These are phyloP conservation scores for Chondrus crispus DNA, from an alignment of 23 red algal genomes.

Conservation along the genomic window DNA sequence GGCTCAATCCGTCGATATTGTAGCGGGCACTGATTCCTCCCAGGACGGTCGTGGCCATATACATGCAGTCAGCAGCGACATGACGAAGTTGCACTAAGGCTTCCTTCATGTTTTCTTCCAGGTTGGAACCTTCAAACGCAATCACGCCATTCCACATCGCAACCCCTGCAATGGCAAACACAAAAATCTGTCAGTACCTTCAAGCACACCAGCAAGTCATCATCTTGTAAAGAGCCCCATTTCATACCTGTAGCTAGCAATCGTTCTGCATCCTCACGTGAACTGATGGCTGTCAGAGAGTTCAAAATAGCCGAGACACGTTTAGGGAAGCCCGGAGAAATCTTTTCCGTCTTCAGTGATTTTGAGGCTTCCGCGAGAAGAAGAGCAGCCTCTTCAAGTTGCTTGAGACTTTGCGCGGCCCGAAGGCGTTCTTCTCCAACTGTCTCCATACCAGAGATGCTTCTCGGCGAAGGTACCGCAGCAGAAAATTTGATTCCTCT, in stretches of 20 bases:
- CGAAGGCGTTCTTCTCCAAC: not conserved
- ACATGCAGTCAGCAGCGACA: constrained; percentile 65
- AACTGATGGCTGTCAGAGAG: constrained; percentile 32
- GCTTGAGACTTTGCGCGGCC: not conserved
- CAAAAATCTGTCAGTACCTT: not conserved
- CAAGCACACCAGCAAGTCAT: not conserved
- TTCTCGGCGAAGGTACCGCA: too few species aligned
- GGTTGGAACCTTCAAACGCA: constrained; percentile 6
- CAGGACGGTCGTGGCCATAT: constrained; percentile 42
- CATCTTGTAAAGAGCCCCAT: not conserved
- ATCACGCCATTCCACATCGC: constrained; percentile 70
- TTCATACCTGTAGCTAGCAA: constrained; percentile 62
- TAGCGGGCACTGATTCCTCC: constrained; percentile 69
- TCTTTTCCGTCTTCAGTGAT: not conserved
- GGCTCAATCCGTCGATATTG: constrained; percentile 62
- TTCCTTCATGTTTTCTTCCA: constrained; percentile 24
- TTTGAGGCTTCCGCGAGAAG: constrained; percentile 23
- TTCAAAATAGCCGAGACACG: constrained; percentile 41
- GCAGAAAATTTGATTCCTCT: too few species aligned
- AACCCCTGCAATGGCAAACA: constrained; percentile 34
- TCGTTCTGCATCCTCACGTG: constrained; percentile 62
- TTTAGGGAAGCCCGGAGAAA: constrained; percentile 32
- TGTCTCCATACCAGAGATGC: not conserved
- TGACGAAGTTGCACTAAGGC: constrained; percentile 38
- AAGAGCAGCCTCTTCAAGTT: constrained; percentile 64